Percentiles rank a stretch among this genome's conserved stretches.
phyloP scores from a whole-genome alignment of 2,329 filamentous ascomycete species.

The Venturia effusa region DNA sequence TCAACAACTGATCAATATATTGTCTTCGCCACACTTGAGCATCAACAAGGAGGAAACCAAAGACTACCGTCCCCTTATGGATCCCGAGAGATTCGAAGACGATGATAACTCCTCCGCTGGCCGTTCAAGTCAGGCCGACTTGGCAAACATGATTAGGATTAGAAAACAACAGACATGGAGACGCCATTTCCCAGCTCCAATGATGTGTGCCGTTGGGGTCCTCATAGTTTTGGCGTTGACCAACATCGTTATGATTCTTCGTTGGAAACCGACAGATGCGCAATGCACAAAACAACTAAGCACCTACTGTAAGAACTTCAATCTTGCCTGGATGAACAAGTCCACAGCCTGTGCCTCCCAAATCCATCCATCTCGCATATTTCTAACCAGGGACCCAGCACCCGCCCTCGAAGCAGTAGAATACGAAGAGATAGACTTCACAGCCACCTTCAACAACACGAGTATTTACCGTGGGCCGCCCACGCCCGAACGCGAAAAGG shows the following conservation, averaged over 20 bases:
- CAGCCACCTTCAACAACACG: constrained; percentile 11
- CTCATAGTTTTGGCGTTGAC: background rate
- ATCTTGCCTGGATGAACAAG: no score
- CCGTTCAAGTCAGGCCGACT: background rate
- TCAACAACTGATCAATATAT: background rate
- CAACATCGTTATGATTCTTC: background rate
- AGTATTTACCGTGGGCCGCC: constrained; percentile 13
- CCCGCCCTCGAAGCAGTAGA: constrained; percentile 11
- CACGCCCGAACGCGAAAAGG: constrained; percentile 11
- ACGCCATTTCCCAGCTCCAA: background rate
- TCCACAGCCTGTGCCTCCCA: background rate
- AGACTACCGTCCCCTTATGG: background rate
- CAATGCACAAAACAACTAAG: background rate
- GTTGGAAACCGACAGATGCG: background rate
- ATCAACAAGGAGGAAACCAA: background rate
- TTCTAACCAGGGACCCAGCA: constrained; percentile 3
- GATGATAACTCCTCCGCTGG: background rate
- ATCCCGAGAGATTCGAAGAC: background rate
- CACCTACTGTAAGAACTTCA: background rate
- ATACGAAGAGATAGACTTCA: constrained; percentile 13
- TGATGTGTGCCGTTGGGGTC: background rate
- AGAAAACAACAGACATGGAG: background rate
- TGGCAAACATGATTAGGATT: background rate
- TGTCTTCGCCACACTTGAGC: background rate
- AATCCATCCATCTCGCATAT: no score